These are phyloP conservation scores for Coniochaeta ligniaria DNA, from an alignment of 2,329 filamentous ascomycete species.

Conservation along the genomic window DNA sequence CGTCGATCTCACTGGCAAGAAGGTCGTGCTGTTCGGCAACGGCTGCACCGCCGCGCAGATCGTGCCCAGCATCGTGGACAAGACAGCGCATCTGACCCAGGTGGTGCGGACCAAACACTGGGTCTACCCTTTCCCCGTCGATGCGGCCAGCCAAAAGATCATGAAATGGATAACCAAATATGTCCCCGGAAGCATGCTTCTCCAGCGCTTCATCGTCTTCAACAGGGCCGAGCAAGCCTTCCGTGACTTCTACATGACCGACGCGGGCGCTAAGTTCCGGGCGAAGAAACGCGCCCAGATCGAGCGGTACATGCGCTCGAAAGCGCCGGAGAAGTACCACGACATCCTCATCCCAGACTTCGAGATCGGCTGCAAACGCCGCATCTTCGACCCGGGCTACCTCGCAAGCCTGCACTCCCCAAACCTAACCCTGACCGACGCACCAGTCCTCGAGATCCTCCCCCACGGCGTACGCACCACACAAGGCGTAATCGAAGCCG, in stretches of 20 bases:
- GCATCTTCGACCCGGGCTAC: constrained; percentile 52
- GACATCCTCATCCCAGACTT: constrained; percentile 56
- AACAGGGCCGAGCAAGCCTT: constrained; percentile 23
- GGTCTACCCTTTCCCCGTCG: constrained; percentile 25
- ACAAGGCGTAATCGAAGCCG: constrained; percentile 39
- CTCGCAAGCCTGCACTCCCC: constrained; percentile 41
- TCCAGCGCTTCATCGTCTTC: constrained; percentile 37
- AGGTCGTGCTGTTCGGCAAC: constrained; percentile 26
- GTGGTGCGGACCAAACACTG: constrained; percentile 35
- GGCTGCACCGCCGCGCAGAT: constrained; percentile 28
- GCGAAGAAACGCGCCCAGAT: constrained; percentile 25
- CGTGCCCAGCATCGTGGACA: constrained; percentile 22
- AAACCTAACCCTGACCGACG: constrained; percentile 38
- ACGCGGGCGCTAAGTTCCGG: constrained; percentile 26
- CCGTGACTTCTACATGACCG: constrained; percentile 30
- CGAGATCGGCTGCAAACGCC: constrained; percentile 55
- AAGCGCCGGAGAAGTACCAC: constrained; percentile 52
- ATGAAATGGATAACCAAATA: constrained; percentile 28
- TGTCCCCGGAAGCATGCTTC: constrained; percentile 34
- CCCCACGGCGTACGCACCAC: constrained; percentile 26
- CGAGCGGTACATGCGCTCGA: constrained; percentile 32
- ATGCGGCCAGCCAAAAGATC: constrained; percentile 10
- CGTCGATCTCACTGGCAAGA: constrained; percentile 17
- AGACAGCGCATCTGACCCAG: constrained; percentile 29
- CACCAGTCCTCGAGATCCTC: constrained; percentile 40